These are phyloP conservation scores for Rhododendron ferrugineum DNA, from an alignment of 148 eudicot species.

Conservation along the genomic window DNA sequence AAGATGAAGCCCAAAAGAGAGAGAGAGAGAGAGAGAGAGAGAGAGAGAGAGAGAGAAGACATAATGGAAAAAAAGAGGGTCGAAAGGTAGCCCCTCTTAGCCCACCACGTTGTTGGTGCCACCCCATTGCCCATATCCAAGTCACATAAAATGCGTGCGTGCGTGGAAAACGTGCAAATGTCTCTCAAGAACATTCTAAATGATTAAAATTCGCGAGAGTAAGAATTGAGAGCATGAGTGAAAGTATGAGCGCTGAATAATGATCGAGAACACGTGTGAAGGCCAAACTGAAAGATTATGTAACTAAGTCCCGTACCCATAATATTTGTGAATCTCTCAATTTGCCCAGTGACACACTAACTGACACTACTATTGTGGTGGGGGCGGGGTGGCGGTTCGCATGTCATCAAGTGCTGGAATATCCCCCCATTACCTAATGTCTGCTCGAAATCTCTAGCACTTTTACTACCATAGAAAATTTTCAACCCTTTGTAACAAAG, in stretches of 20 bases:
- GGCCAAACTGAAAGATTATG: not conserved
- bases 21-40: not conserved
- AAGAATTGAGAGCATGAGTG: not conserved
- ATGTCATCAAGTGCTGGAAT: not conserved
- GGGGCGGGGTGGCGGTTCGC: not conserved
- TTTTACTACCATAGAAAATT: not conserved
- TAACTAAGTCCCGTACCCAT: not conserved
- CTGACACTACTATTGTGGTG: not conserved
- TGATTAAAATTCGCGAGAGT: too few species aligned
- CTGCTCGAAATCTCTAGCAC: not conserved
- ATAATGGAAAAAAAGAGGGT: not conserved
- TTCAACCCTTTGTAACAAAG: not conserved
- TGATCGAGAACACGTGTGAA: not conserved
- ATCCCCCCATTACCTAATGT: not conserved
- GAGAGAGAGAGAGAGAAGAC: too few species aligned
- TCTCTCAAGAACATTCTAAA: too few species aligned
- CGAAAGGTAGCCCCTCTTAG: constrained; percentile 1
- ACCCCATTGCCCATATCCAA: not conserved
- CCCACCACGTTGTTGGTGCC: not conserved
- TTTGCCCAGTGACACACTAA: not conserved
- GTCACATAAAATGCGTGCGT: not conserved
- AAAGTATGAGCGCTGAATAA: not conserved
- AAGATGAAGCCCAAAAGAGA: not conserved
- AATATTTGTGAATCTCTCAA: not conserved
- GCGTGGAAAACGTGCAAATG: not conserved